These are phyloP conservation scores for Pleurotus cornucopiae DNA, from an alignment of 768 basidiomycete genomes.

Conservation along the genomic window DNA sequence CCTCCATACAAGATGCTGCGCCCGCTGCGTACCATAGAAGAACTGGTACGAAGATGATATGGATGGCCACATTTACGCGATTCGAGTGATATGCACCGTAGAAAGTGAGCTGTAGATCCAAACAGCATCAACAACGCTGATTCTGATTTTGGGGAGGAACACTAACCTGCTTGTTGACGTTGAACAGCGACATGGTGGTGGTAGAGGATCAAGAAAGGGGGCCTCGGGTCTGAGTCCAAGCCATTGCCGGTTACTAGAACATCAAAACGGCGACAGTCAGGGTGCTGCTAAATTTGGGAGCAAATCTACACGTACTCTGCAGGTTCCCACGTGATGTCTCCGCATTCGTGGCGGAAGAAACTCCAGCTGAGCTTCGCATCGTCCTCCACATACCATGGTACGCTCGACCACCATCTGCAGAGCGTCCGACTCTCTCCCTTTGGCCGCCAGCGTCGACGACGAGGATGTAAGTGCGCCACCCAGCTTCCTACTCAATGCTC, in stretches of 20 bases:
- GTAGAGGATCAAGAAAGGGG: slow-evolving; percentile 9
- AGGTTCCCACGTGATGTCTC: slow-evolving; percentile 4
- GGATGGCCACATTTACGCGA: slow-evolving; percentile 78
- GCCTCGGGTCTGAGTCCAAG: background rate
- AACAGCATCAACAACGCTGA: background rate
- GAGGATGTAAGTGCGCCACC: slow-evolving; percentile 63
- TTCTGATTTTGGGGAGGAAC: background rate
- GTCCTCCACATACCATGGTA: slow-evolving; percentile 52
- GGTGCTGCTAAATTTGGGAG: background rate
- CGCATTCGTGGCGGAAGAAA: slow-evolving; percentile 9
- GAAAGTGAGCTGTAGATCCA: slow-evolving; percentile 65
- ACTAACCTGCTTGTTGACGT: slow-evolving; percentile 67
- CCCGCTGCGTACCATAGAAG: slow-evolving; percentile 62
- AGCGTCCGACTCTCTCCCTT: slow-evolving; percentile 82
- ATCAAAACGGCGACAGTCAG: background rate
- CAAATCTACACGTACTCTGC: background rate
- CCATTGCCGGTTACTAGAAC: slow-evolving; percentile 6
- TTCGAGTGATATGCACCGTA: slow-evolving; percentile 93
- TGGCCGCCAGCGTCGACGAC: slow-evolving; percentile 96
- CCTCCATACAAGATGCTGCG: background rate
- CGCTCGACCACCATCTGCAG: slow-evolving; percentile 83
- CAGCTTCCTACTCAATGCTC: slow-evolving; percentile 1
- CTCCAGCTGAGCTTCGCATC: slow-evolving; percentile 8
- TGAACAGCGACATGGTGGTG: slow-evolving; percentile 46
- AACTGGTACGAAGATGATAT: slow-evolving; percentile 80